Base-by-base conservation (phyloP, 257 asterid genomes). In the Linderniella brevidens region DNA sequence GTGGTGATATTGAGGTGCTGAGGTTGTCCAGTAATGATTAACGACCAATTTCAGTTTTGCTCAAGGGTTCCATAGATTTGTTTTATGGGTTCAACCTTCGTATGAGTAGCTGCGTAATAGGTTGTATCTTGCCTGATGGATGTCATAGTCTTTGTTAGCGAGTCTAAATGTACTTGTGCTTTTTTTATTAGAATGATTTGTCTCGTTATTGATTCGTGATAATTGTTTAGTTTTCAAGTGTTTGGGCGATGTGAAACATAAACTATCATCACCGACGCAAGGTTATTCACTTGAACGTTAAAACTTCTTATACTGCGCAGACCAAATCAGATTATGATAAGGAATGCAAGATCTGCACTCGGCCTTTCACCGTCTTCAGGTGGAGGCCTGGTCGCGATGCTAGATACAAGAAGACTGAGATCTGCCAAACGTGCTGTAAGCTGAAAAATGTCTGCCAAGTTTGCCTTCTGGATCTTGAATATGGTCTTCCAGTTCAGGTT, bases 351-450 rank as follows among this genome's bases (percentile, higher is more conserved):
- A 90, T 90, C 41, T 90, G 99, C 64, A 82, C 97, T 17, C 63
- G 97, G 35, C 97, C 97, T 17, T 87, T 87, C 73, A 80, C 94
- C 0, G 93, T 88, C 52, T 90, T 90, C 60, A 75, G 99, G 64
- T 85, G 96, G 99, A 78, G 96, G 59, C 99, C 96, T 36, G 99
- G 99, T 13, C 96, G 99, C 49, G 99, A 90, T 70, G 94, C 99
- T 39, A 85, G 99, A 67, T 85, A 90, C 49, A 90, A 90, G 67
- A 90, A 81, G 65, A 53, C 78, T 0, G 94, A 90, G 83, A 90
- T 90, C 56, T 90, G 99, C 65, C 99, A 90, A 68, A 90, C 96
- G 37, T 90, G 99, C 67, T 76, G 94, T 65, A 90, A 90, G 80
- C 77, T 85, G 70, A 85, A 85, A 70, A 85, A 90, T 64, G 99